Evolutionary conservation across 371 early-diverging fungal genomes (phyloP), one percentile per base, ranked within the genome.

Genomic region (Blyttiomyces sp.): DNA sequence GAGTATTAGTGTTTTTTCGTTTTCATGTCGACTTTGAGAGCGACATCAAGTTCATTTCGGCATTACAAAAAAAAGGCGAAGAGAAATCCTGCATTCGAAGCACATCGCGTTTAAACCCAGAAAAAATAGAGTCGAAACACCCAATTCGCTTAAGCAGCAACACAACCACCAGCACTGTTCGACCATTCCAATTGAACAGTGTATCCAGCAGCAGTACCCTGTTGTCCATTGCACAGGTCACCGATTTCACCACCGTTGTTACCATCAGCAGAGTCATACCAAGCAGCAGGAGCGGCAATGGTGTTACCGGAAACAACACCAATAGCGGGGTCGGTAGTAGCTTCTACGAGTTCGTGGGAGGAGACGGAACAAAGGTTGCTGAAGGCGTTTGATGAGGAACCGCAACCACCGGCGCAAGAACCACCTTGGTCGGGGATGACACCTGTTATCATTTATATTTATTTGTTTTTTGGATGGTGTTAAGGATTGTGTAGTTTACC

Each of bases 391-490:
- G 23, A 13, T 17, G 51, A 21, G 27, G n/a, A 11, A 43, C 61
- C 61, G 48, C 62, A 43, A 17, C 66, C 61, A 21, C 62, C 61
- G 27, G 28, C 19, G 45, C 62, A 62, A 16, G 11, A 3, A 24
- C 53, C 43, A 9, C 35, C 27, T 13, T 46, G 54, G 43, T 67
- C 67, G 16, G 71, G 71, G n/a, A 67, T 49, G 23, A 71, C 64
- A n/a, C n/a, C n/a, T n/a, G n/a, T n/a, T n/a, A n/a, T n/a, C n/a
- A n/a, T n/a, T n/a, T n/a, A n/a, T n/a, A n/a, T n/a, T n/a, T n/a
- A n/a, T n/a, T n/a, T n/a, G n/a, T n/a, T n/a, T n/a, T n/a, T n/a
- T n/a, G n/a, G n/a, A n/a, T n/a, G n/a, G n/a, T n/a, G n/a, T n/a
- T n/a, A n/a, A n/a, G n/a, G n/a, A n/a, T n/a, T n/a, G n/a, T n/a